phyloP scores from a whole-genome alignment of 768 basidiomycete species.

The Pseudohyphozyma bogoriensis region DNA sequence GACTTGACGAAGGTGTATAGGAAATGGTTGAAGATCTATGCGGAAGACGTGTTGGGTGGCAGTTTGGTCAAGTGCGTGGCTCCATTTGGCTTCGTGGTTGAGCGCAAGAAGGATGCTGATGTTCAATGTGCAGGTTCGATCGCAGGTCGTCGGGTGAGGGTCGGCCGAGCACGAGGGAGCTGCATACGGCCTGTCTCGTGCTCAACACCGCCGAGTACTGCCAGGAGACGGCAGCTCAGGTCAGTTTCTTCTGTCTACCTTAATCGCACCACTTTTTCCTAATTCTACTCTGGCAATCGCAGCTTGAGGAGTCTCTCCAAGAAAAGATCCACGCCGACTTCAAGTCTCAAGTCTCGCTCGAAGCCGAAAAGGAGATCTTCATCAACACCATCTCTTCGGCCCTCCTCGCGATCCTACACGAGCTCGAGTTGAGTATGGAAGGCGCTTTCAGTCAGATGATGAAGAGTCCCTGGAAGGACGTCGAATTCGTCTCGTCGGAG shows the following conservation, averaged over 20 bases:
- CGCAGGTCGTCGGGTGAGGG: slow-evolving; percentile 72
- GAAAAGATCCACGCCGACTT: slow-evolving; percentile 66
- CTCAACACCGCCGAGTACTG: slow-evolving; percentile 98
- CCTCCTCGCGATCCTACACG: slow-evolving; percentile 65
- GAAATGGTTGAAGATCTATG: slow-evolving; percentile 91
- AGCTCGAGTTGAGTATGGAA: slow-evolving; percentile 78
- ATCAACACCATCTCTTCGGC: slow-evolving; percentile 75
- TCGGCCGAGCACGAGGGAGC: slow-evolving; percentile 60
- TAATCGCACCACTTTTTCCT: not conserved
- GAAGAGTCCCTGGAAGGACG: slow-evolving; percentile 63
- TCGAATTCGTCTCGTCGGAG: slow-evolving; percentile 76
- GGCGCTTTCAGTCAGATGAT: slow-evolving; percentile 64
- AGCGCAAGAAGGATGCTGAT: not conserved
- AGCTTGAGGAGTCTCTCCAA: slow-evolving; percentile 88
- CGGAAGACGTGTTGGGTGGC: slow-evolving; percentile 81
- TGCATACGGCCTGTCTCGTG: slow-evolving; percentile 74
- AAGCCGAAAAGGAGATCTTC: slow-evolving; percentile 78
- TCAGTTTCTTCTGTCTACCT: slow-evolving; percentile 33
- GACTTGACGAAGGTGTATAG: slow-evolving; percentile 72
- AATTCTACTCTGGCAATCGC: not conserved
- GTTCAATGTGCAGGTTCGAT: slow-evolving; percentile 11
- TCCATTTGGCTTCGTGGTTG: not conserved
- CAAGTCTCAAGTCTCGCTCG: slow-evolving; percentile 69
- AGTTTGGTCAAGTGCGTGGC: slow-evolving; percentile 57
- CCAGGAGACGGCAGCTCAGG: slow-evolving; percentile 79